phyloP scores from a whole-genome alignment of 2,329 filamentous ascomycete genomes.

The Chrysosporium queenslandicum region DNA sequence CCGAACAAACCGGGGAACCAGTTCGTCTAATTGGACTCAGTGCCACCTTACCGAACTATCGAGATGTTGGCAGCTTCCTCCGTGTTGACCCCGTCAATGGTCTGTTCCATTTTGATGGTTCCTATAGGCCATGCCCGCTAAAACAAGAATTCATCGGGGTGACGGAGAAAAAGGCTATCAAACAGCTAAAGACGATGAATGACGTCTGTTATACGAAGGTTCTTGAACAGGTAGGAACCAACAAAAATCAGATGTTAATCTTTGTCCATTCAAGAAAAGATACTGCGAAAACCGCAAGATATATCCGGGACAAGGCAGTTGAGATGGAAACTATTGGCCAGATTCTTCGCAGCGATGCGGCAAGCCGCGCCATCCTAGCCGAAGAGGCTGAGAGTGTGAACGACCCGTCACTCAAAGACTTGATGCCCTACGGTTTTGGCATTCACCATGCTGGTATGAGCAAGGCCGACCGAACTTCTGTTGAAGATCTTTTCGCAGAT shows the following conservation, averaged over 20 bases:
- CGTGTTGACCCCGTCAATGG: constrained; percentile 77
- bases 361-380: constrained; percentile 75
- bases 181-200: constrained; percentile 98
- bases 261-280: constrained; percentile 98
- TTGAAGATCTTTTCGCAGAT: constrained; percentile 87
- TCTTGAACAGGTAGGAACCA: constrained; percentile 84
- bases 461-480: constrained; percentile 83
- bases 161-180: constrained; percentile 96
- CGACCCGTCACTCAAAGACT: constrained; percentile 81
- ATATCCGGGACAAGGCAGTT: constrained; percentile 92
- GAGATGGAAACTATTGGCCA: constrained; percentile 95
- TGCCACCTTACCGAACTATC: constrained; percentile 91
- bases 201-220: constrained; percentile 98
- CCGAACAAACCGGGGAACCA: constrained; percentile 86
- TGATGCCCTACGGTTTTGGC: constrained; percentile 91
- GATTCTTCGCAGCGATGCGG: constrained; percentile 85
- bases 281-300: constrained; percentile 92
- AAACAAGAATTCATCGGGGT: constrained; percentile 96
- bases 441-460: constrained; percentile 98
- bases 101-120: constrained; percentile 92
- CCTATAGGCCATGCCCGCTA: constrained; percentile 84
- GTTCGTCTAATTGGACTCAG: constrained; percentile 87
- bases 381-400: constrained; percentile 74
- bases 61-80: constrained; percentile 89
- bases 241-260: constrained; percentile 95